These are phyloP conservation scores for Aspergillus sojae DNA, from an alignment of 2,329 filamentous ascomycete species.

Conservation along the genomic window DNA sequence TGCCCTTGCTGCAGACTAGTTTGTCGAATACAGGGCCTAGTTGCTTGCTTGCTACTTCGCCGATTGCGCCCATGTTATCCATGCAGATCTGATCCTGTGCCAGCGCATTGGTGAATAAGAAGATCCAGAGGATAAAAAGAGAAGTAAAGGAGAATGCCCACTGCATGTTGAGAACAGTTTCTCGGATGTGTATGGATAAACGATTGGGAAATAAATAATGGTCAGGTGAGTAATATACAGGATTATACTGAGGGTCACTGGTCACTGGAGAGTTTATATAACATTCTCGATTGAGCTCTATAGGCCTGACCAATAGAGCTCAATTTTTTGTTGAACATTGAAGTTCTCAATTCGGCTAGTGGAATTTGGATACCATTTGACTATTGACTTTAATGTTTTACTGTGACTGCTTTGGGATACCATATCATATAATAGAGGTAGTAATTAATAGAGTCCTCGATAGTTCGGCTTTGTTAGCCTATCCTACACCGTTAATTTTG, in stretches of 20 bases:
- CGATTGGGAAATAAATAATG: neutral
- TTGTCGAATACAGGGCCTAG: neutral
- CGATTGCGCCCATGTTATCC: neutral
- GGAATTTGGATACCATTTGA: neutral
- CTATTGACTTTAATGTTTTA: neutral
- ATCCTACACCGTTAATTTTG: neutral
- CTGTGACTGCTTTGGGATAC: neutral
- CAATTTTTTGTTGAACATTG: neutral
- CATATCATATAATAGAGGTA: neutral
- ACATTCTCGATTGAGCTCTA: neutral
- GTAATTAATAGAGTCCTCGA: neutral
- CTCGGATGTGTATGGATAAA: neutral
- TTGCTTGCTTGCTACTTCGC: neutral
- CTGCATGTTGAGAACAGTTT: neutral
- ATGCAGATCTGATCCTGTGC: neutral
- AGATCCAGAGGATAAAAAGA: neutral
- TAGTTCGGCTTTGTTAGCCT: neutral
- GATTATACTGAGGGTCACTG: neutral
- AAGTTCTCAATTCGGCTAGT: neutral
- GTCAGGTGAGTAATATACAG: neutral
- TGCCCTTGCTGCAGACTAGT: neutral
- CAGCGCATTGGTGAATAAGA: neutral
- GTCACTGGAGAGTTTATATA: neutral
- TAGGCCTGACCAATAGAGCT: neutral
- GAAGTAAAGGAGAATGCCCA: neutral